phyloP scores from a whole-genome alignment of 768 basidiomycete species.

The Leucocoprinus sp. region DNA sequence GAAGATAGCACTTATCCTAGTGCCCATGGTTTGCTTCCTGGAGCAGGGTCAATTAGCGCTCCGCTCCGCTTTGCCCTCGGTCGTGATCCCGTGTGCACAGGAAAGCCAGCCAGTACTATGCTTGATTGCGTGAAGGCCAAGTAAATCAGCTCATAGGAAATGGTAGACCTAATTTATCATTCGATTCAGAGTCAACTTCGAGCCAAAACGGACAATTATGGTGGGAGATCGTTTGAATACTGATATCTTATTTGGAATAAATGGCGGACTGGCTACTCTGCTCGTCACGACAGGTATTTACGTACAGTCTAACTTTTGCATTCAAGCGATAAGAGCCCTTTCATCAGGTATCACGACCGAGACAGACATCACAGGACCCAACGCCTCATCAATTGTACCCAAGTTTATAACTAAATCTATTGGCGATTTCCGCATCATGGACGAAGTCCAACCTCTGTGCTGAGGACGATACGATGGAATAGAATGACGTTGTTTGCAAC shows the following conservation, averaged over 20 bases:
- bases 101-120: conserved; percentile 90
- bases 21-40: conserved; percentile 66
- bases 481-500: neutral
- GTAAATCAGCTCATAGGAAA: conserved; percentile 21
- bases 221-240: conserved; percentile 93
- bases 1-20: conserved; percentile 88
- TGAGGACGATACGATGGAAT: conserved; percentile 1
- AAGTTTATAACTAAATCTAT: conserved; percentile 76
- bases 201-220: conserved; percentile 87
- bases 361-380: conserved; percentile 63
- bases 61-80: conserved; percentile 70
- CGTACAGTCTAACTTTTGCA: neutral
- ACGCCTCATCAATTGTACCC: conserved; percentile 66
- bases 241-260: conserved; percentile 89
- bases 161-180: conserved; percentile 6
- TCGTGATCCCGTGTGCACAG: conserved; percentile 68
- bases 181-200: conserved; percentile 66
- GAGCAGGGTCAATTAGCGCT: conserved; percentile 78
- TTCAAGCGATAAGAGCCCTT: neutral
- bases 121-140: conserved; percentile 81
- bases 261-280: conserved; percentile 78
- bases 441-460: conserved; percentile 15
- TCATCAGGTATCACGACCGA: conserved; percentile 66
- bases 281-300: conserved; percentile 81
- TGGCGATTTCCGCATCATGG: conserved; percentile 60